phyloP scores from a whole-genome alignment of 495 filamentous ascomycete species.

The Aspergillus bridgeri region DNA sequence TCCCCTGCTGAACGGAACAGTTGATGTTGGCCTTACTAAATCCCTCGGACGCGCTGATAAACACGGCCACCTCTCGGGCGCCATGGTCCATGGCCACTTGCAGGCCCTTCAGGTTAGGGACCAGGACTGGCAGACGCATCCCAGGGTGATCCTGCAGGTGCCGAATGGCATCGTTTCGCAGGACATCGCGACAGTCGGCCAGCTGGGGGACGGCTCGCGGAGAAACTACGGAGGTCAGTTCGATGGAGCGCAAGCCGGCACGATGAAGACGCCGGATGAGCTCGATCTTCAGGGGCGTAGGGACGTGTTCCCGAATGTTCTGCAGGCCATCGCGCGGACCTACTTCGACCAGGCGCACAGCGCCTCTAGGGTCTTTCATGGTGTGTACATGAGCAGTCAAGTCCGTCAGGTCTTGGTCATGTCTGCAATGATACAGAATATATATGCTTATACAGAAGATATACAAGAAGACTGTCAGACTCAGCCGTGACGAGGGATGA shows the following conservation, averaged over 20 bases:
- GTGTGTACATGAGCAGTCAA: neutral
- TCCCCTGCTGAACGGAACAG: conserved; percentile 32
- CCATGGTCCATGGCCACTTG: conserved; percentile 28
- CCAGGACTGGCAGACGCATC: conserved; percentile 34
- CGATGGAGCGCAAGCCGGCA: conserved; percentile 35
- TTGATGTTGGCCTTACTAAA: conserved; percentile 47
- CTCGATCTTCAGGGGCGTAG: conserved; percentile 37
- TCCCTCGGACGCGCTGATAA: conserved; percentile 41
- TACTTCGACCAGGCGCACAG: conserved; percentile 45
- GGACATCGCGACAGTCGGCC: conserved; percentile 36
- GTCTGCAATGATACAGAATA: too few relatives aligned
- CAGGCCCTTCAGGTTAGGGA: conserved; percentile 42
- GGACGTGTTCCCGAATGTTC: conserved; percentile 34
- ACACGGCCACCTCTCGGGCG: conserved; percentile 39
- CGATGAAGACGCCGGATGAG: conserved; percentile 32
- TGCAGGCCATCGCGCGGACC: conserved; percentile 47
- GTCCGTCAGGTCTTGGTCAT: too few relatives aligned
- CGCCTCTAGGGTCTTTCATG: conserved; percentile 6
- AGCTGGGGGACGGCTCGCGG: conserved; percentile 41
- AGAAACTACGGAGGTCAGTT: conserved; percentile 45
- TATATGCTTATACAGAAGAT: too few relatives aligned
- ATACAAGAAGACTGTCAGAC: too few relatives aligned
- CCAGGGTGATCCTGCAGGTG: neutral
- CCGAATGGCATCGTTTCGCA: conserved; percentile 15
- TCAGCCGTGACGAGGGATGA: neutral